Base-by-base conservation (phyloP, 2,329 filamentous ascomycete genomes). In the Polytolypa hystricis region DNA sequence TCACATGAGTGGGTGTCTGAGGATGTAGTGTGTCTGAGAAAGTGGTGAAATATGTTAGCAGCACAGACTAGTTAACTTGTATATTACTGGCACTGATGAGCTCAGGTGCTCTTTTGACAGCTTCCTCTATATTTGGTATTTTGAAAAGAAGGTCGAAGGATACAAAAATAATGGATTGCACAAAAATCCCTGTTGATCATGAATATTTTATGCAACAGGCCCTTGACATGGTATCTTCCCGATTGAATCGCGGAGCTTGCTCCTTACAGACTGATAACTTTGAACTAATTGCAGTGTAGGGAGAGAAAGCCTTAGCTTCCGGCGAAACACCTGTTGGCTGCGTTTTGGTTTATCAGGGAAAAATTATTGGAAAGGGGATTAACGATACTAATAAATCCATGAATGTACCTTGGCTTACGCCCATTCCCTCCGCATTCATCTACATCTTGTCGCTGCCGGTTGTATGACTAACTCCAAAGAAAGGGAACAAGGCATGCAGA, bases 311-410 rank as follows among this genome's bases (percentile, higher is more conserved):
- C 15, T 74, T 98, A 33, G 67, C 68, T 48, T 83, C 76, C 43
- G 87, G 93, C 49, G 91, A 98, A 65, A 96, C 93, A 1, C 91
- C 91, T 1, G 91, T 98, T 14, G 93, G 91, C 33, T 98, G 91
- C 60, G 86, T 98, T 20, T 78, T 98, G 36, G 87, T 96, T 15
- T 74, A 86, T 55, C 63, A 84, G 18, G 79, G 77, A 46, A 70
- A 76, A 47, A 72, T 95, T 45, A 86, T 98, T 46, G 87, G 84
- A 28, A 74, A 73, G 44, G 91, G 91, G 43, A 95, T 95, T 83
- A 98, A 98, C 52, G 91, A 93, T 45, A 98, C 91, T 36, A 98
- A 95, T 52, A 72, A 83, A 48, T 91, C 83, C 17, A 77, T 89
- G 53, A 77, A 76, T 56, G 71, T 73, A 57, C 34, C 63, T 55